A percentile compares a stretch with the other conserved stretches of the same genome.
Evolutionary conservation across 768 basidiomycete genomes (phyloP).

Genomic region (Baorangia bicolor): DNA sequence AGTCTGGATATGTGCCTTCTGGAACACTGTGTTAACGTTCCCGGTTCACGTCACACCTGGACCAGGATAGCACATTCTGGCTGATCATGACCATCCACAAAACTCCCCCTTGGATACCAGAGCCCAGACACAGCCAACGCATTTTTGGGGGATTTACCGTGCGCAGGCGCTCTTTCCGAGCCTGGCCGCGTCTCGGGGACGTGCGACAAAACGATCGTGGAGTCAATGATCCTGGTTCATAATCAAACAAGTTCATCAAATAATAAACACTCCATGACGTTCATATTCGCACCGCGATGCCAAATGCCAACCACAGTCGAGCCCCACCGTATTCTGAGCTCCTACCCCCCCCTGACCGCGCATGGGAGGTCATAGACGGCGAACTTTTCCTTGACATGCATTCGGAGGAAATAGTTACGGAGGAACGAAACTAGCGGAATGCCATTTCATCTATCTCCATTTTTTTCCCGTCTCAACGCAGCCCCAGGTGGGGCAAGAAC

Average conservation of each 20-base stretch:
- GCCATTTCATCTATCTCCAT: no score
- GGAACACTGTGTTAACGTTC: not conserved
- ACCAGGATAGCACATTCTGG: not conserved
- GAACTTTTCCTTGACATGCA: slow-evolving; percentile 9
- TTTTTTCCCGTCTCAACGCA: no score
- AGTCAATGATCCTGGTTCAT: slow-evolving; percentile 11
- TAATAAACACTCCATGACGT: slow-evolving; percentile 3
- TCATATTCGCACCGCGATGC: slow-evolving; percentile 1
- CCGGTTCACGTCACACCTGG: not conserved
- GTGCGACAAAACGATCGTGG: slow-evolving; percentile 4
- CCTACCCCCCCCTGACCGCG: not conserved
- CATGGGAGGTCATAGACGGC: slow-evolving; percentile 8
- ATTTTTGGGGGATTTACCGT: slow-evolving; percentile 11
- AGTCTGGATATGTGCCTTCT: not conserved
- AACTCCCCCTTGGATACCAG: not conserved
- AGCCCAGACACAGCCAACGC: slow-evolving; percentile 6
- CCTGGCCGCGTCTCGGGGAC: not conserved
- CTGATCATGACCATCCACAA: not conserved
- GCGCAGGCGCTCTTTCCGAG: not conserved
- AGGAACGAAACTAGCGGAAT: not conserved
- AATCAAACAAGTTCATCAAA: no score
- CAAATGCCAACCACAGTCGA: slow-evolving; percentile 13
- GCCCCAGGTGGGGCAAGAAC: no score
- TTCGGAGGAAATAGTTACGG: slow-evolving; percentile 13
- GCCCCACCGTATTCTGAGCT: not conserved